Percentiles rank a stretch among this genome's conserved stretches.
Evolutionary conservation across 176 grass and related monocot species (phyloP).

Genomic region (Alloteropsis semialata): DNA sequence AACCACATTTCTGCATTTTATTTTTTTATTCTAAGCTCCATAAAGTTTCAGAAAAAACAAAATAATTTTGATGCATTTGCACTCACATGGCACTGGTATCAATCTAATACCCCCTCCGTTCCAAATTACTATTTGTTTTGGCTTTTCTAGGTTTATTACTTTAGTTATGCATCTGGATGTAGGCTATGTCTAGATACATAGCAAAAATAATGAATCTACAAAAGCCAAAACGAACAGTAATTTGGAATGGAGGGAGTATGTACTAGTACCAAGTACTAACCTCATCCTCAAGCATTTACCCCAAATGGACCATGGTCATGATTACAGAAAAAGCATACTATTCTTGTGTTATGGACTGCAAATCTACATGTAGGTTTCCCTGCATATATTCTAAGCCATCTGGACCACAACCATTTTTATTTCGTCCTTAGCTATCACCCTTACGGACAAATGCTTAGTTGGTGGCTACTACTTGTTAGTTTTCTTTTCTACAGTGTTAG

Average conservation of each 20-base stretch:
- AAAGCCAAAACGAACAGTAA: too few relatives aligned
- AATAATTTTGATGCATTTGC: neutral
- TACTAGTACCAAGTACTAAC: neutral
- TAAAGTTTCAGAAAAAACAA: neutral
- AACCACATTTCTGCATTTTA: neutral
- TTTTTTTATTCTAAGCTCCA: neutral
- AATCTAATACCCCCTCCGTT: too few relatives aligned
- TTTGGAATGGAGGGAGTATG: too few relatives aligned
- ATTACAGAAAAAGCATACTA: neutral
- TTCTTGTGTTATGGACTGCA: neutral
- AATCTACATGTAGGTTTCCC: neutral
- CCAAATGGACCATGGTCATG: neutral
- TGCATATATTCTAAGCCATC: neutral
- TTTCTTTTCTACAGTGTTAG: too few relatives aligned
- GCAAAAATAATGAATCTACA: too few relatives aligned
- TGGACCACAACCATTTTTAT: neutral
- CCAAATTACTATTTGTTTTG: too few relatives aligned
- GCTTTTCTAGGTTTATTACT: too few relatives aligned
- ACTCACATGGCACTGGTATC: neutral
- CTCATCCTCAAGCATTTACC: neutral
- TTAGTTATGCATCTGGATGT: too few relatives aligned
- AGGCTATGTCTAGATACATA: too few relatives aligned
- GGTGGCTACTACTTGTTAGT: neutral
- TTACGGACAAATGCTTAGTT: neutral
- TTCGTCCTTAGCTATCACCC: neutral